Evolutionary conservation across 345 rosid genomes (phyloP).

Genomic region (Isatis tinctoria): DNA sequence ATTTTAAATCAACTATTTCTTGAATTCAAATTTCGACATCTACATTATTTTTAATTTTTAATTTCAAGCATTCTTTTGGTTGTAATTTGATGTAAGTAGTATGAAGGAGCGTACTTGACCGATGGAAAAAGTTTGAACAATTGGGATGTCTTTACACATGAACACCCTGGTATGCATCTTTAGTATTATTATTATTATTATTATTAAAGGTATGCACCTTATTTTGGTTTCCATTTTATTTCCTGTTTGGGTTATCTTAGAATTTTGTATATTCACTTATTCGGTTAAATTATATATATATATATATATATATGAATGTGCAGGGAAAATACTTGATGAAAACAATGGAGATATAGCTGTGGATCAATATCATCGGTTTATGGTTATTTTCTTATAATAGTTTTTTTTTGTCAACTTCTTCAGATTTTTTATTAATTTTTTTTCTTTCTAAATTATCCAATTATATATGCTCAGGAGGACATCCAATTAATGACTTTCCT

Average conservation of each 20-base stretch:
- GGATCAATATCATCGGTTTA: slow-evolving; percentile 27
- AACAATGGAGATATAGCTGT: slow-evolving; percentile 18
- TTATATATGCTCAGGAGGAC: slow-evolving; percentile 47
- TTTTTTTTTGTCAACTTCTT: neutral
- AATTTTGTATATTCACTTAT: neutral
- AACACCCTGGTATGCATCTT: slow-evolving; percentile 6
- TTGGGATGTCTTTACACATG: slow-evolving; percentile 51
- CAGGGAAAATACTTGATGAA: slow-evolving; percentile 10
- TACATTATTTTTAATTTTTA: neutral
- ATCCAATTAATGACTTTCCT: slow-evolving; percentile 50
- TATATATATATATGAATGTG: neutral
- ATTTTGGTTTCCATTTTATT: neutral
- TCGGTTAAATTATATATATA: too few relatives aligned
- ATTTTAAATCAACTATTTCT: neutral
- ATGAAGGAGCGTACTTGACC: slow-evolving; percentile 48
- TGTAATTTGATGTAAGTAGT: slow-evolving; percentile 20
- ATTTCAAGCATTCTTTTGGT: neutral
- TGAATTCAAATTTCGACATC: neutral
- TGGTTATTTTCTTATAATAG: neutral
- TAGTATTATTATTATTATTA: neutral
- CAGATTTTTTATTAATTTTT: too few relatives aligned
- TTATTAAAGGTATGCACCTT: neutral
- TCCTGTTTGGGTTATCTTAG: neutral
- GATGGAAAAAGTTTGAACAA: slow-evolving; percentile 52
- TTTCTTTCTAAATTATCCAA: neutral